Conservation (phyloP, 2,329 filamentous ascomycete genomes). For the Knufia petricola region DNA sequence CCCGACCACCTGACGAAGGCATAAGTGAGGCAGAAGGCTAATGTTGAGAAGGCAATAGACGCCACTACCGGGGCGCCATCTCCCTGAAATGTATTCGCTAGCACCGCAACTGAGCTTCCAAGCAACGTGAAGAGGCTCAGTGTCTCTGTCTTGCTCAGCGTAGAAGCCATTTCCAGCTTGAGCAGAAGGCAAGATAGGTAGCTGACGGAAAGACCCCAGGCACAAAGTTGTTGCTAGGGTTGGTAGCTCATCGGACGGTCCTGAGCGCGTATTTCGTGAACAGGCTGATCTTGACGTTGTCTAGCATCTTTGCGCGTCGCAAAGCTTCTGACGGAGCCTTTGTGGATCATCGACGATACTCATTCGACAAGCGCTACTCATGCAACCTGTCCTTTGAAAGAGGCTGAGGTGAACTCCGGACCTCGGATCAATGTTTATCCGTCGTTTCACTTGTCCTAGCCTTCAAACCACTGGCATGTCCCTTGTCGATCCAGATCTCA, state of each 20-base stretch:
- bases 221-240: not conserved
- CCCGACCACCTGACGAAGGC: conserved; percentile 90
- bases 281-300: not conserved
- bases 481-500: not conserved
- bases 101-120: conserved; percentile 59
- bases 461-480: too few relatives aligned
- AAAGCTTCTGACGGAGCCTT: too few relatives aligned
- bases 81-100: conserved; percentile 70
- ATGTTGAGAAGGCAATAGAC: conserved; percentile 72
- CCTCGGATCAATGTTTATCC: not conserved
- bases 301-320: not conserved
- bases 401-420: not conserved
- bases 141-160: conserved; percentile 45
- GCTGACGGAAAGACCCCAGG: not conserved
- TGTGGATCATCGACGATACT: not conserved
- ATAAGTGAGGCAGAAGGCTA: conserved; percentile 74
- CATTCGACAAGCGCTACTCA: not conserved
- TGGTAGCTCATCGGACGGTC: not conserved
- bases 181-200: not conserved
- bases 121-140: conserved; percentile 54
- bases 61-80: conserved; percentile 85
- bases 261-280: not conserved
- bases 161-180: conserved; percentile 27
- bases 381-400: not conserved
- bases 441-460: too few relatives aligned